Base-by-base conservation (phyloP, 306 rosid genomes). In the Hippophae tibetana region DNA sequence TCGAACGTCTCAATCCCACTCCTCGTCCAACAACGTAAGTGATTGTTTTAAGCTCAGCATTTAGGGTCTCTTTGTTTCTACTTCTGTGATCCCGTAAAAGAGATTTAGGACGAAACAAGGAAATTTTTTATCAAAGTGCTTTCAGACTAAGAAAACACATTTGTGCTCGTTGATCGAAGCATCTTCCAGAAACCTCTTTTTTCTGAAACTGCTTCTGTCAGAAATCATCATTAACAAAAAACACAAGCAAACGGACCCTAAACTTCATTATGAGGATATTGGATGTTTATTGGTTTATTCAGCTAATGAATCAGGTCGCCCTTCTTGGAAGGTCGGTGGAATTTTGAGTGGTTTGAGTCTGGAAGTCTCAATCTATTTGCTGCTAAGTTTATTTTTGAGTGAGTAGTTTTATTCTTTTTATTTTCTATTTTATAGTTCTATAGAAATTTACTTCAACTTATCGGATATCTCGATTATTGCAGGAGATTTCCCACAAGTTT, bases 11-110 rank as follows among this genome's bases (percentile, higher is more conserved):
- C 73, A 93, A 88, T 84, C 97, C 99, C 41, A 78, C 97, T 10
- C 89, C 95, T 44, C 92, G 97, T 42, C 99, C 99, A 58, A 86
- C 97, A 8, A 93, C 99, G 97, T 93, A 74, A 69, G 88, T 52
- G 68, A 56, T 59, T 46, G 18, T 13, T 53, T 59, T 4, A 27
- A 66, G 50, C 69, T n/a, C 23, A 18, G 23, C 23, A 18, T 18
- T 18, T 18, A 18, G 23, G 23, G 23, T 18, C 23, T 18, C 23
- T 18, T 18, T 1, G 23, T 18, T 18, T 18, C 1, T 18, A 18
- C 23, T 18, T 18, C 23, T 18, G 23, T 18, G 23, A 18, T 18
- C 23, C 23, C 23, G 23, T 18, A 18, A 18, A 18, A 18, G 23
- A 18, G 23, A 0, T 18, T 18, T 18, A 18, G 23, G 23, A 18